Conservation (phyloP, 2,329 filamentous ascomycete genomes). For the Colletotrichum echinochloae region DNA sequence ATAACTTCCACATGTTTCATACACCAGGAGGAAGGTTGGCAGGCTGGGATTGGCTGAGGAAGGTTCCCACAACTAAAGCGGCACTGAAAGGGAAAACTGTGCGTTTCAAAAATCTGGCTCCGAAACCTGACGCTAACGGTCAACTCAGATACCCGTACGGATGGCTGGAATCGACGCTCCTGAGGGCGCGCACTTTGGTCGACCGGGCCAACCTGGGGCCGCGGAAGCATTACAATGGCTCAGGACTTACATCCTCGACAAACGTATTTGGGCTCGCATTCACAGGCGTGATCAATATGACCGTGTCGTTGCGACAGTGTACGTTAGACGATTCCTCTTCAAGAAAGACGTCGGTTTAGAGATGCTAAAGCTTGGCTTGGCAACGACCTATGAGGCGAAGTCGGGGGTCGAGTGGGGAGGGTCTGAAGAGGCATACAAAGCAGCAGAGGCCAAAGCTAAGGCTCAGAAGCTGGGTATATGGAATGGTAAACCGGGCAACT, state of each 20-base stretch:
- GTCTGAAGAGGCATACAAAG: constrained; percentile 71
- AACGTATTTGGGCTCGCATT: constrained; percentile 83
- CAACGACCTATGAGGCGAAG: constrained; percentile 95
- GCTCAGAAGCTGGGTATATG: constrained; percentile 78
- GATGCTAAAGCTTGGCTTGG: constrained; percentile 87
- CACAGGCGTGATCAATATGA: constrained; percentile 93
- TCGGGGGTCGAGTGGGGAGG: constrained; percentile 89
- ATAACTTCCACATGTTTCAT: constrained; percentile 95
- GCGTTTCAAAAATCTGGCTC: constrained; percentile 47
- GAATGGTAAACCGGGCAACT: constrained; percentile 70
- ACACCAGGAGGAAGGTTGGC: constrained; percentile 89
- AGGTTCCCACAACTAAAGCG: constrained; percentile 75
- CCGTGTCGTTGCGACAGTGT: constrained; percentile 88
- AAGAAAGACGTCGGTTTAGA: constrained; percentile 86
- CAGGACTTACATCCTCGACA: constrained; percentile 75
- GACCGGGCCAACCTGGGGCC: constrained; percentile 85
- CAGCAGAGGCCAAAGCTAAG: constrained; percentile 75
- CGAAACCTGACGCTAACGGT: neutral
- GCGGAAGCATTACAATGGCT: constrained; percentile 87
- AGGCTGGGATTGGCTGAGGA: constrained; percentile 94
- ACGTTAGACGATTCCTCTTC: constrained; percentile 75
- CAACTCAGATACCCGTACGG: constrained; percentile 80
- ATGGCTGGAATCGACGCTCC: constrained; percentile 94
- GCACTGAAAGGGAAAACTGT: constrained; percentile 83
- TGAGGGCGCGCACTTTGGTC: constrained; percentile 92